Evolutionary conservation across 2,329 filamentous ascomycete species (phyloP).

Genomic region (Chaetomium olivaceum): DNA sequence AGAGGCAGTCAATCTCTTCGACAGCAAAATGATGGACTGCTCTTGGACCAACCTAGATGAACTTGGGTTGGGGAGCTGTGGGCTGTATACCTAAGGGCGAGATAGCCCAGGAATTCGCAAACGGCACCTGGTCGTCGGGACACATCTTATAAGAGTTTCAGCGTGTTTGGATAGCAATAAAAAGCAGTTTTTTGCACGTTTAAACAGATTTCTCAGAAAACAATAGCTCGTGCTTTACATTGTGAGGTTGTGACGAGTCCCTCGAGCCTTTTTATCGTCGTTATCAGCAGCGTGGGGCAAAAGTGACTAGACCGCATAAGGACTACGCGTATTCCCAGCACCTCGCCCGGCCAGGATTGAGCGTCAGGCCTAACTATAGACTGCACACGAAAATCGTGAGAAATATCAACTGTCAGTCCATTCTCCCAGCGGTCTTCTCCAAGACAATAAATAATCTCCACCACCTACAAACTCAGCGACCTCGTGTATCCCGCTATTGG

Average conservation of each 20-base stretch:
- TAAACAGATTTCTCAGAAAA: not conserved
- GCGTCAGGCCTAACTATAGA: slow-evolving; percentile 24
- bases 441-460: slow-evolving; percentile 10
- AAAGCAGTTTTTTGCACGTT: no score
- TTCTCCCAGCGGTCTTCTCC: slow-evolving; percentile 17
- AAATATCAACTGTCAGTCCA: slow-evolving; percentile 25
- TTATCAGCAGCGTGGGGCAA: slow-evolving; percentile 29
- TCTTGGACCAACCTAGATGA: no score
- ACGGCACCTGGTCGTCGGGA: no score
- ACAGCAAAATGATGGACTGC: no score
- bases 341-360: slow-evolving; percentile 19
- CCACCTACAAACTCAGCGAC: slow-evolving; percentile 11
- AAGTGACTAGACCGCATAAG: slow-evolving; percentile 6
- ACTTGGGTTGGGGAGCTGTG: no score
- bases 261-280: slow-evolving; percentile 21
- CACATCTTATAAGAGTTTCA: no score
- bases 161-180: no score
- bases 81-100: no score
- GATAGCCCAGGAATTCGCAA: no score
- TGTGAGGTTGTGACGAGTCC: not conserved
- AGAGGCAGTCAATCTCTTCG: no score
- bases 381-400: slow-evolving; percentile 32
- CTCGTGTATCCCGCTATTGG: slow-evolving; percentile 2
- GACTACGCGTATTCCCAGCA: slow-evolving; percentile 11
- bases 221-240: not conserved